Base-by-base conservation (phyloP, 768 basidiomycete genomes). In the Tylopilus subfusipes region DNA sequence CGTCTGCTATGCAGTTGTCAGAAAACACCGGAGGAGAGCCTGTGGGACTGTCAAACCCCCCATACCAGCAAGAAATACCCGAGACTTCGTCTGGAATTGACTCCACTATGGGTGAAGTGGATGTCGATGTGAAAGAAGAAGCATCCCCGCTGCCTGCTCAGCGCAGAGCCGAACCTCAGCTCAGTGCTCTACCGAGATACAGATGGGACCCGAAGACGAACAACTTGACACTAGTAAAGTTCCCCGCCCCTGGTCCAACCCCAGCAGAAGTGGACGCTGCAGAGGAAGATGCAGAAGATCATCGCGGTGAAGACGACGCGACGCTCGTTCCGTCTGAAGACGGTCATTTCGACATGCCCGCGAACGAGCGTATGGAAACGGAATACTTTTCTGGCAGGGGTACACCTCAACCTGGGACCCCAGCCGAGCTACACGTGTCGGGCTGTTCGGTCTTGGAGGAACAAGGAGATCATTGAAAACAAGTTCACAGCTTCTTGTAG, bases 261-360 rank as follows among this genome's bases (percentile, higher is more conserved):
- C 43, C 13, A 27, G 44, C n/a, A 49, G 27, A 33, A 8, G 2
- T 14, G 8, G 24, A 5, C 5, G 27, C 12, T 3, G 19, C 16
- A 27, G 44, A 43, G 18, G 50, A 29, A 22, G 42, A 19, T 3
- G 43, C 30, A 25, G 57, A 45, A 5, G 48, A 33, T 16, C 33
- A 22, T 31, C 42, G 52, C 16, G 34, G 21, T 22, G 56, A 44
- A 36, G 64, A 66, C 8, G 62, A 65, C 24, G 38, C 11, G 19
- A 66, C 61, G 0, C 40, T 60, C 13, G 64, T 60, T 21, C 34
- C 53, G 4, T 53, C 56, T 33, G 63, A 64, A 50, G 57, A 59
- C 5, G 49, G 36, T 7, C 29, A 14, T 22, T 5, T 25, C 3
- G 43, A 52, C 21, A 19, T 18, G 8, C 4, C 18, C 5, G 24